Evolutionary conservation across 1,284 basidiomycete species (phyloP).

Genomic region (Hortiboletus rubellus): DNA sequence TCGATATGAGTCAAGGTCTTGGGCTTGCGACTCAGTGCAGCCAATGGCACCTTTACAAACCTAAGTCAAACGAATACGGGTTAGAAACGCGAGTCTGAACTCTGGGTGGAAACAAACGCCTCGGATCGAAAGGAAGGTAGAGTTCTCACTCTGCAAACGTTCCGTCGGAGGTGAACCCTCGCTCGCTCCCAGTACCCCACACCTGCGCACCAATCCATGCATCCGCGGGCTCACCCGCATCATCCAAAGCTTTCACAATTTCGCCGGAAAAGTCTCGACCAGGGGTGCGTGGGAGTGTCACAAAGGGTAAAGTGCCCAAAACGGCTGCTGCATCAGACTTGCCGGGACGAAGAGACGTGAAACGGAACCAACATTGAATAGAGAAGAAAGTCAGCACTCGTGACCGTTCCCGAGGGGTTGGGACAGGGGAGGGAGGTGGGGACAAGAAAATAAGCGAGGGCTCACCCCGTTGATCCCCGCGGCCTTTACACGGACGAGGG

Average conservation of each 20-base stretch:
- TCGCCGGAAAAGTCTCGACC: slow-evolving; percentile 38
- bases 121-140: not conserved
- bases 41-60: slow-evolving; percentile 32
- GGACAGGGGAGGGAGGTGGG: not conserved
- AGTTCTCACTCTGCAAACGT: slow-evolving; percentile 36
- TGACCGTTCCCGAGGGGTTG: not conserved
- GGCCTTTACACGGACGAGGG: slow-evolving; percentile 33
- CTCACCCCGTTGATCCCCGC: slow-evolving; percentile 37
- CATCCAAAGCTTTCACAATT: slow-evolving; percentile 33
- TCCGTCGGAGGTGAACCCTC: slow-evolving; percentile 37
- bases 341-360: not conserved
- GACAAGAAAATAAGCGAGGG: not conserved
- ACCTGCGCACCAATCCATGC: slow-evolving; percentile 33
- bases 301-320: slow-evolving; percentile 32
- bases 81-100: not conserved
- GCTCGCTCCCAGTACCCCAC: slow-evolving; percentile 35
- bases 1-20: slow-evolving; percentile 22
- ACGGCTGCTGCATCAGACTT: slow-evolving; percentile 35
- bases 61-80: slow-evolving; percentile 6
- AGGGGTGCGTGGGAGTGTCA: slow-evolving; percentile 33
- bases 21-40: slow-evolving; percentile 34
- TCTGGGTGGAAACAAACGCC: not conserved
- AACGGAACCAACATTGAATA: not conserved
- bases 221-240: slow-evolving; percentile 17
- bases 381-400: not conserved